Evolutionary conservation across 805 yeast species (phyloP).

Genomic region (Metschnikowia similis): DNA sequence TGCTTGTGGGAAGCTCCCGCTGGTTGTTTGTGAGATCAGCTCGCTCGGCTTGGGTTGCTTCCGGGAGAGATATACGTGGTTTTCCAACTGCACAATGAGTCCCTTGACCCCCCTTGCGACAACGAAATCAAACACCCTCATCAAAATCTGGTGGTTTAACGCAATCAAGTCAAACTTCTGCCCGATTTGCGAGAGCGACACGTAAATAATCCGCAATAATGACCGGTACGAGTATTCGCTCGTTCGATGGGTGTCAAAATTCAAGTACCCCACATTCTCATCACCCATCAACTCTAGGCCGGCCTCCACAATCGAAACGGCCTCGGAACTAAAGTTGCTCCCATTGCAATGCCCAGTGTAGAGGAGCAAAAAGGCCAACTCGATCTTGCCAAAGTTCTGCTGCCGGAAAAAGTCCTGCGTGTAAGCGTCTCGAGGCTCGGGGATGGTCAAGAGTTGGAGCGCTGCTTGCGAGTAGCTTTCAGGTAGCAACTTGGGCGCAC

Average conservation of each 20-base stretch:
- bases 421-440: slow-evolving; percentile 48
- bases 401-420: slow-evolving; percentile 41
- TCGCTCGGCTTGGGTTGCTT: slow-evolving; percentile 11
- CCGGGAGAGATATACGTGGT: slow-evolving; percentile 44
- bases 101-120: slow-evolving; percentile 63
- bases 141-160: slow-evolving; percentile 47
- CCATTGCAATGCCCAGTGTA: slow-evolving; percentile 33
- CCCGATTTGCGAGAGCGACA: slow-evolving; percentile 43
- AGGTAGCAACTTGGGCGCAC: slow-evolving; percentile 12
- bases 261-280: slow-evolving; percentile 44
- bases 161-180: slow-evolving; percentile 37
- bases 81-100: slow-evolving; percentile 54
- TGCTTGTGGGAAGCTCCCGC: too few species aligned
- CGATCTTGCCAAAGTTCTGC: slow-evolving; percentile 59
- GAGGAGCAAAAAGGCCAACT: slow-evolving; percentile 55
- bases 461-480: slow-evolving; percentile 30
- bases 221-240: slow-evolving; percentile 47
- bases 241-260: slow-evolving; percentile 26
- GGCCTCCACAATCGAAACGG: slow-evolving; percentile 39
- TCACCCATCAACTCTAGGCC: slow-evolving; percentile 46
- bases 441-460: slow-evolving; percentile 47
- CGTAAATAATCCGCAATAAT: slow-evolving; percentile 53
- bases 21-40: too few species aligned
- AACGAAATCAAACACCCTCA: slow-evolving; percentile 57
- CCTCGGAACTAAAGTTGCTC: slow-evolving; percentile 24